Evolutionary conservation across 306 rosid genomes (phyloP).

Genomic region (Gleditsia sinensis): DNA sequence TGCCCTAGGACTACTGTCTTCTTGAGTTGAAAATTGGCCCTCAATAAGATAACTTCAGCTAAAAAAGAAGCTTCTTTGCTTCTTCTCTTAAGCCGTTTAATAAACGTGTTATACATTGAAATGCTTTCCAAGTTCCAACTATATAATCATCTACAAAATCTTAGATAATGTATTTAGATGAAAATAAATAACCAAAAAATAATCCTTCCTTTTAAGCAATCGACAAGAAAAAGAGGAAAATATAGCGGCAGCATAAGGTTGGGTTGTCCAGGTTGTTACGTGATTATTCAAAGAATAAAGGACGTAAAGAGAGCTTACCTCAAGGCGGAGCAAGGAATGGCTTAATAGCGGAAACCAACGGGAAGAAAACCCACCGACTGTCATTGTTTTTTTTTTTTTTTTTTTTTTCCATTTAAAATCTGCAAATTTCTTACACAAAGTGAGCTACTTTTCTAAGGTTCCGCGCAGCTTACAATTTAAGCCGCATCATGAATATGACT

Average conservation of each 20-base stretch:
- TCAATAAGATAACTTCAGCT: background rate
- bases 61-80: background rate
- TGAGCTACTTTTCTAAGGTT: slow-evolving; percentile 37
- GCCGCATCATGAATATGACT: slow-evolving; percentile 13
- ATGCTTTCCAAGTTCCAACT: background rate
- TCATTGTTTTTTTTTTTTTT: background rate
- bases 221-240: slow-evolving; percentile 27
- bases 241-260: slow-evolving; percentile 18
- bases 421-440: slow-evolving; percentile 33
- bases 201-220: slow-evolving; percentile 31
- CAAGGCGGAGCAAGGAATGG: slow-evolving; percentile 56
- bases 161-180: background rate
- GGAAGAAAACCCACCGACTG: slow-evolving; percentile 21
- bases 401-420: slow-evolving; percentile 16
- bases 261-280: slow-evolving; percentile 10
- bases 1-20: slow-evolving; percentile 6
- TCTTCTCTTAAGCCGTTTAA: slow-evolving; percentile 18
- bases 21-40: slow-evolving; percentile 8
- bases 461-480: slow-evolving; percentile 47
- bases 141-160: background rate
- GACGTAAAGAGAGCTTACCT: slow-evolving; percentile 41
- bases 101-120: slow-evolving; percentile 25
- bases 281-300: slow-evolving; percentile 41
- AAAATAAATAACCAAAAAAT: slow-evolving; percentile 16
- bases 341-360: slow-evolving; percentile 39